phyloP scores from a whole-genome alignment of 805 yeast genomes.

The Candida glaebosa region DNA sequence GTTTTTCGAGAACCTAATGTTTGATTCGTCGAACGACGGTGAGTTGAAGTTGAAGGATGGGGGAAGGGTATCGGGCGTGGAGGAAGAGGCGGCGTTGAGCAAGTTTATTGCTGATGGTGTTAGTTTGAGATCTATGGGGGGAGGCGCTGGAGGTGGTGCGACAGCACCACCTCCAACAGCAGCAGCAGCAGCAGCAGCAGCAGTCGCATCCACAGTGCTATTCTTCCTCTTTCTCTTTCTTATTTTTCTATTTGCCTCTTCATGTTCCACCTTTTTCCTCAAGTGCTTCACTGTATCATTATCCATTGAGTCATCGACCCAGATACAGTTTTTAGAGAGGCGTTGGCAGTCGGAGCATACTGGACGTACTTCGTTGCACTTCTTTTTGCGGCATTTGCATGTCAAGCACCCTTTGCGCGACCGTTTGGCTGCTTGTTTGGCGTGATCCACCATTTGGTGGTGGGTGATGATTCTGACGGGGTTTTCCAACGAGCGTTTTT shows the following conservation, averaged over 20 bases:
- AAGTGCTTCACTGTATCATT: slow-evolving; percentile 32
- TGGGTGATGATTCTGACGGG: slow-evolving; percentile 13
- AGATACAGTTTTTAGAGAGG: slow-evolving; percentile 44
- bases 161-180: background rate
- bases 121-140: background rate
- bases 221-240: slow-evolving; percentile 31
- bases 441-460: slow-evolving; percentile 13
- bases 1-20: background rate
- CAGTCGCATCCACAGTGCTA: background rate
- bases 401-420: slow-evolving; percentile 65
- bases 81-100: background rate
- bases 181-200: background rate
- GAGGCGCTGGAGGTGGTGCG: background rate
- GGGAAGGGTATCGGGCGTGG: background rate
- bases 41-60: background rate
- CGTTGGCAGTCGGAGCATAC: slow-evolving; percentile 48
- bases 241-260: slow-evolving; percentile 40
- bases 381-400: slow-evolving; percentile 62
- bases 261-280: slow-evolving; percentile 31
- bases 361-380: slow-evolving; percentile 51
- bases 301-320: slow-evolving; percentile 45
- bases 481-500: too few species aligned
- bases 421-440: slow-evolving; percentile 23
- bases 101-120: background rate
- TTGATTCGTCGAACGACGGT: background rate